A percentile compares a stretch with the other conserved stretches of the same genome.
Evolutionary conservation across 129 eudicot genomes (phyloP).

Genomic region (Saussurea involucrata): DNA sequence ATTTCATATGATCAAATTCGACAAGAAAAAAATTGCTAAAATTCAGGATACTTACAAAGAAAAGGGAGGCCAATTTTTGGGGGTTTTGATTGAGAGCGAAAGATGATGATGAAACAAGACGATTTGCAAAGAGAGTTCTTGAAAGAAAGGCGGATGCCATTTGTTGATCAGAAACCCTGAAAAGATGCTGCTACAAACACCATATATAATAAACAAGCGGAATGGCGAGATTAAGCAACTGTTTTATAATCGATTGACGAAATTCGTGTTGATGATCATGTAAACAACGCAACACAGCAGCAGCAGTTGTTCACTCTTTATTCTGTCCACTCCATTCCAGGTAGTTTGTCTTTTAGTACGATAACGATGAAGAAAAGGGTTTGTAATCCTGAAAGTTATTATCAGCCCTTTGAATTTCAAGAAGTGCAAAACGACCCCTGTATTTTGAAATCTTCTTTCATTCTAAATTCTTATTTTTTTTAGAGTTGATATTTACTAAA

Average conservation of each 20-base stretch:
- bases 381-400: not conserved
- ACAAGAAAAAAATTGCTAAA: not conserved
- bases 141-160: constrained; percentile 57
- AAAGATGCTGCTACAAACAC: constrained; percentile 10
- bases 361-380: constrained; percentile 23
- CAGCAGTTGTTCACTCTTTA: not conserved
- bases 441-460: not conserved
- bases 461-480: not conserved
- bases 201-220: constrained; percentile 1
- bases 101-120: constrained; percentile 36
- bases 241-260: not conserved
- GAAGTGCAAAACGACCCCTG: constrained; percentile 1
- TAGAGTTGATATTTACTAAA: too few relatives aligned
- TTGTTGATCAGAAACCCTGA: constrained; percentile 27
- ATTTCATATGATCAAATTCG: not conserved
- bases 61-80: constrained; percentile 20
- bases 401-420: not conserved
- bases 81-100: constrained; percentile 17
- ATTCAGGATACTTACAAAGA: constrained; percentile 28
- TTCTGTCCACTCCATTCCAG: constrained; percentile 20
- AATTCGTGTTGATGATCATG: not conserved
- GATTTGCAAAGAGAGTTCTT: constrained; percentile 38
- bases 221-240: not conserved
- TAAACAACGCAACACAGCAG: not conserved
- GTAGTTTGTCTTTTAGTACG: constrained; percentile 19